phyloP scores from a whole-genome alignment of 2,329 filamentous ascomycete genomes.

The Cytospora paraplurivora region DNA sequence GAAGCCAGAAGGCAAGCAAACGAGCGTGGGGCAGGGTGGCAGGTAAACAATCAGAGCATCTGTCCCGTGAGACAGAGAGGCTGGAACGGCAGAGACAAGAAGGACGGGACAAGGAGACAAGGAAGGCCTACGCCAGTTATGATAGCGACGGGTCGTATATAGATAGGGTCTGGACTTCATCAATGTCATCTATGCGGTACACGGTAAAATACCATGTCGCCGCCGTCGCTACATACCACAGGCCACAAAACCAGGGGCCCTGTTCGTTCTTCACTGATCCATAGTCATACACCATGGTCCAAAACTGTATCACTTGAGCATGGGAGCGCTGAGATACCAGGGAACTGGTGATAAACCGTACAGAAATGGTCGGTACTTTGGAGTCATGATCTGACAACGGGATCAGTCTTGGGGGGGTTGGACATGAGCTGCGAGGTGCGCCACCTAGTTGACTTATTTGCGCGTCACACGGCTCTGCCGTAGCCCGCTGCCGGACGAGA shows the following conservation, averaged over 20 bases:
- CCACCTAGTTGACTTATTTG: constrained; percentile 26
- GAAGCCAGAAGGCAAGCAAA: constrained; percentile 16
- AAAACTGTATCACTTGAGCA: constrained; percentile 25
- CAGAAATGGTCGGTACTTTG: background rate
- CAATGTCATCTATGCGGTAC: constrained; percentile 3
- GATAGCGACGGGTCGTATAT: constrained; percentile 19
- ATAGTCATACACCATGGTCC: constrained; percentile 19
- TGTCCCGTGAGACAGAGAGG: constrained; percentile 2
- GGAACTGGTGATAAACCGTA: constrained; percentile 9
- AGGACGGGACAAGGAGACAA: constrained; percentile 1
- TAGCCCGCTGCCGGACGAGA: constrained; percentile 27
- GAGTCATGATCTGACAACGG: constrained; percentile 1
- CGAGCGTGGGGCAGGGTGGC: constrained; percentile 12
- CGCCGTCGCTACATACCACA: constrained; percentile 18
- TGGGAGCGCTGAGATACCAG: background rate
- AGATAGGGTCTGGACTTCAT: constrained; percentile 13
- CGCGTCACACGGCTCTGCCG: constrained; percentile 25
- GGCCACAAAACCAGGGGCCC: constrained; percentile 1
- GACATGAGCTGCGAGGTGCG: constrained; percentile 19
- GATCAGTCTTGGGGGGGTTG: constrained; percentile 2
- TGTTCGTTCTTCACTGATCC: constrained; percentile 16
- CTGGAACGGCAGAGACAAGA: constrained; percentile 11
- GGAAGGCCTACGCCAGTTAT: constrained; percentile 5
- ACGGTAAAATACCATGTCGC: constrained; percentile 15
- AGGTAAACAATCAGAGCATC: constrained; percentile 13